Conservation (phyloP, 176 grass and related monocot species). For the Avena sativa region DNA sequence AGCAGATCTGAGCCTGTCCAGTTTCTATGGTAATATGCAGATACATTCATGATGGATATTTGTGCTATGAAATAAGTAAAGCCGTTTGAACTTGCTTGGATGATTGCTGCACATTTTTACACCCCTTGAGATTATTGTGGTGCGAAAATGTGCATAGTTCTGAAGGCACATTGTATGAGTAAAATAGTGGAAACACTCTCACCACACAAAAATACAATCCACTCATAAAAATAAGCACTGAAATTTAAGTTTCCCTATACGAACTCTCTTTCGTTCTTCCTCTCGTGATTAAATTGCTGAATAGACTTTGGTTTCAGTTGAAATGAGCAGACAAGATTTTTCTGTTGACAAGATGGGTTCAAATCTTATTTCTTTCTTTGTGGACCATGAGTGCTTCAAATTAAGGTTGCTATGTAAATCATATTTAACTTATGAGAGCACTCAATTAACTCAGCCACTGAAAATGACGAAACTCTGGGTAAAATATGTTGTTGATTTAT, state of each 20-base stretch:
- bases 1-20: constrained; percentile 78
- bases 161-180: not conserved
- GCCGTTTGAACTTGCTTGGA: not conserved
- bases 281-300: not conserved
- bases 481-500: constrained; percentile 12
- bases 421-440: constrained; percentile 16
- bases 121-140: not conserved
- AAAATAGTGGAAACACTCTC: not conserved
- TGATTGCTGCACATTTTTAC: not conserved
- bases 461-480: constrained; percentile 8
- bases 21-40: constrained; percentile 70
- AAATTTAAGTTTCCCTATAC: not conserved
- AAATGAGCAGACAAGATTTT: not conserved
- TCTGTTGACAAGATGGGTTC: not conserved
- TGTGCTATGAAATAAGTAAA: constrained; percentile 3
- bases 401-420: constrained; percentile 18
- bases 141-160: constrained; percentile 5
- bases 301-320: not conserved
- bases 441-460: constrained; percentile 3
- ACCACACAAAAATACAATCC: not conserved
- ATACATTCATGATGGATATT: constrained; percentile 16
- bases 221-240: not conserved
- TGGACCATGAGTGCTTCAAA: constrained; percentile 25
- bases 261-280: not conserved
- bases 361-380: constrained; percentile 16